phyloP scores from a whole-genome alignment of 2,329 filamentous ascomycete species.

The Colletotrichum horii region DNA sequence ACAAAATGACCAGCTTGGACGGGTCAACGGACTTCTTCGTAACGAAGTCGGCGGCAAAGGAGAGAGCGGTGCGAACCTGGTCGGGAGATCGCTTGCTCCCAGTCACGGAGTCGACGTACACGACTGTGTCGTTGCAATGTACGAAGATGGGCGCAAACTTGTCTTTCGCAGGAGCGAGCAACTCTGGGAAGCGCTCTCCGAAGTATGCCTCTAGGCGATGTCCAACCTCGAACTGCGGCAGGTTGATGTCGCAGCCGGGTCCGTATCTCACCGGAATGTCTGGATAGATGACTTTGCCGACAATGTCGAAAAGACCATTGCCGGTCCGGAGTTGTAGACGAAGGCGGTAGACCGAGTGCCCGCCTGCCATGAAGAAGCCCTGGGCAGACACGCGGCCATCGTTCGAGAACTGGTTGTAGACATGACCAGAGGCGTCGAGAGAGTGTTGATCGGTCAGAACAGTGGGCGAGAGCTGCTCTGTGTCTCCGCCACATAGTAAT shows the following conservation, averaged over 20 bases:
- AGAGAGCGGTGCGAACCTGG: constrained; percentile 23
- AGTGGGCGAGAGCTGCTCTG: constrained; percentile 17
- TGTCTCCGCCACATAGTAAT: constrained; percentile 25
- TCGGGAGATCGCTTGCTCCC: constrained; percentile 15
- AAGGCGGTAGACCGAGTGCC: constrained; percentile 23
- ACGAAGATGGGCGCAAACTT: constrained; percentile 23
- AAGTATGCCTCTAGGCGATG: background rate
- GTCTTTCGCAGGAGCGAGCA: background rate
- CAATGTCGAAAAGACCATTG: constrained; percentile 23
- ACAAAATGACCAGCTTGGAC: constrained; percentile 19
- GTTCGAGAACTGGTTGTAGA: constrained; percentile 4
- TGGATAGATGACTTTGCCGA: constrained; percentile 16
- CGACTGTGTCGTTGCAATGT: constrained; percentile 15
- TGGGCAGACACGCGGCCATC: constrained; percentile 20
- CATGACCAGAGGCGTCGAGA: background rate
- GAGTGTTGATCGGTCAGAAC: background rate
- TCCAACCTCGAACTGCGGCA: background rate
- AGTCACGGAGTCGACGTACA: background rate
- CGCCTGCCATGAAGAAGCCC: constrained; percentile 11
- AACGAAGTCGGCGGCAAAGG: constrained; percentile 21
- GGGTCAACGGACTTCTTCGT: background rate
- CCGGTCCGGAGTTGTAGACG: constrained; percentile 26
- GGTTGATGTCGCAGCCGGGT: background rate
- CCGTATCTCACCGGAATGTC: constrained; percentile 19
- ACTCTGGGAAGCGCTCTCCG: background rate